Evolutionary conservation across 1,139 yeast species (phyloP).

Genomic region (Hansenula anomala): DNA sequence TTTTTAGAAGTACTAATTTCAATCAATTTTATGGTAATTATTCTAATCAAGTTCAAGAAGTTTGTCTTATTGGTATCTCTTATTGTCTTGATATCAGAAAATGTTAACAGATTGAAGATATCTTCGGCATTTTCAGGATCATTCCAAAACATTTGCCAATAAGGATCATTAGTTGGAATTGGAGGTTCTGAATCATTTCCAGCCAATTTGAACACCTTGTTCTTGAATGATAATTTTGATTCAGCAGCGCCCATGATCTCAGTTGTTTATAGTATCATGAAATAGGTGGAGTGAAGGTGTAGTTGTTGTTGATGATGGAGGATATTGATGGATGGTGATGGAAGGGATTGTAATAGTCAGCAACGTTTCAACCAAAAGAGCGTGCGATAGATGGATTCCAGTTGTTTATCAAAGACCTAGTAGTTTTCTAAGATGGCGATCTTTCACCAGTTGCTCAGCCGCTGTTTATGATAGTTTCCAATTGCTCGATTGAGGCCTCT

Average conservation of each 20-base stretch:
- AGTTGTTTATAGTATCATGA: neutral
- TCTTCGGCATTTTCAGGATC: constrained; percentile 45
- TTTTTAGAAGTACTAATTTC: constrained; percentile 19
- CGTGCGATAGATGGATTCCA: too few species aligned
- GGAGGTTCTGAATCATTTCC: constrained; percentile 30
- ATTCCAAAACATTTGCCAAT: constrained; percentile 52
- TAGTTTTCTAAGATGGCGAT: too few species aligned
- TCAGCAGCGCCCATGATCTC: constrained; percentile 64
- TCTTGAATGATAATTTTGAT: constrained; percentile 56
- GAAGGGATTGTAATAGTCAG: too few species aligned
- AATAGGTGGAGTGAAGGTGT: neutral
- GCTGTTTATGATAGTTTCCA: too few species aligned
- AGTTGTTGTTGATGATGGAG: too few species aligned
- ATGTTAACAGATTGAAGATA: constrained; percentile 50
- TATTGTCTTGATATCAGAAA: constrained; percentile 54
- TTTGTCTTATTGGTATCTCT: constrained; percentile 54
- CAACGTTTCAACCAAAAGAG: too few species aligned
- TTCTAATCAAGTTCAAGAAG: constrained; percentile 47
- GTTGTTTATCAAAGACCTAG: too few species aligned
- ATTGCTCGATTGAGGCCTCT: too few species aligned
- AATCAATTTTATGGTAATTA: constrained; percentile 33
- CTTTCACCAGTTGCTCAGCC: too few species aligned
- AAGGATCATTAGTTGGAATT: constrained; percentile 21
- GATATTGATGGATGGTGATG: too few species aligned
- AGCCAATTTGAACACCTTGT: constrained; percentile 59